Conservation (phyloP, 2,329 filamentous ascomycete species). For the Pyrenochaeta sp. region DNA sequence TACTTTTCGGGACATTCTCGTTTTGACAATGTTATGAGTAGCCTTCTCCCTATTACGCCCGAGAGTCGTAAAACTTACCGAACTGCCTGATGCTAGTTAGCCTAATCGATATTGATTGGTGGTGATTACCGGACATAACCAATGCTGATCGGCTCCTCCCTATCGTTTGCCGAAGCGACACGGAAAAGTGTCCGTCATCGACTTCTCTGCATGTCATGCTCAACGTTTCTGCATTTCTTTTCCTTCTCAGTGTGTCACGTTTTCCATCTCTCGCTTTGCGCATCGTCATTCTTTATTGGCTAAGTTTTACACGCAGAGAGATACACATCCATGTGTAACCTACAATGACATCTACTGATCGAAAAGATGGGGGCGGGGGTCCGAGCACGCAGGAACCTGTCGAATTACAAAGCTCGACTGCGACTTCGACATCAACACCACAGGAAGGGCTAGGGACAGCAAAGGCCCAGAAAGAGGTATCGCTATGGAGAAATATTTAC, state of each 20-base stretch:
- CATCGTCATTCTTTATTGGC: neutral
- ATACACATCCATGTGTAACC: neutral
- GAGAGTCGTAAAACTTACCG: neutral
- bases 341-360: neutral
- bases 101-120: neutral
- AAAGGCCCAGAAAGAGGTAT: slow-evolving; percentile 1
- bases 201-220: neutral
- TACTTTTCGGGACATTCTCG: neutral
- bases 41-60: neutral
- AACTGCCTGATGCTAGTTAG: neutral
- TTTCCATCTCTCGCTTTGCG: neutral
- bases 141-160: neutral
- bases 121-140: neutral
- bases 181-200: neutral
- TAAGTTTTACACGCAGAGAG: neutral
- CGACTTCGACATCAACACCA: slow-evolving; percentile 18
- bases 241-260: neutral
- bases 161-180: neutral
- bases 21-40: neutral
- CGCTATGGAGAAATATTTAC: slow-evolving; percentile 33
- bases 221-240: neutral
- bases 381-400: neutral
- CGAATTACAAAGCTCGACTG: neutral
- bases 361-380: neutral
- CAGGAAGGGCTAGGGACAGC: neutral